A percentile compares a stretch with the other conserved stretches of the same genome.
phyloP scores from a whole-genome alignment of 2,329 filamentous ascomycete species.

The Botrytis fragariae region DNA sequence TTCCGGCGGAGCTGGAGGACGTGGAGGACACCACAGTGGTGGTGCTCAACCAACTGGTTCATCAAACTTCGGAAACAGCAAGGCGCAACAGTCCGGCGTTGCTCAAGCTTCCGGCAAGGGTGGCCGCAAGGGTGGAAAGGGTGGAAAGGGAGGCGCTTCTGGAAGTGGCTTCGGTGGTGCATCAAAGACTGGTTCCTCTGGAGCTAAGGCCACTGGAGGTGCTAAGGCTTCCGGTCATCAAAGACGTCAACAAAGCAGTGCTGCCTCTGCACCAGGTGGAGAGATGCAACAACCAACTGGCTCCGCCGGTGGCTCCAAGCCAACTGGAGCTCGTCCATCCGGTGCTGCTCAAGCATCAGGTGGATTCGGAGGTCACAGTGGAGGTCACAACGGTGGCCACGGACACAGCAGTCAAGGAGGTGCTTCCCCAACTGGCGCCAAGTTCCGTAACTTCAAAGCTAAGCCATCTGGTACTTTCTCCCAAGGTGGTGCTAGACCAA shows the following conservation, averaged over 20 bases:
- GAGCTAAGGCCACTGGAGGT: not conserved
- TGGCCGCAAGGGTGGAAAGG: not conserved
- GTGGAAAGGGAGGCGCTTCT: not conserved
- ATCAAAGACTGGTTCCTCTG: not conserved
- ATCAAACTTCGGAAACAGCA: not conserved
- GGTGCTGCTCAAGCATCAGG: not conserved
- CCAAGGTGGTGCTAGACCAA: not conserved
- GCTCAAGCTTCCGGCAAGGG: not conserved
- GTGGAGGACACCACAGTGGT: not conserved
- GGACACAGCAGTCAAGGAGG: not conserved
- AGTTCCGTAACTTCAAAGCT: not conserved
- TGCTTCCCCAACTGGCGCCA: not conserved
- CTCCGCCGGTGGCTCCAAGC: not conserved
- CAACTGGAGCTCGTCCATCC: not conserved
- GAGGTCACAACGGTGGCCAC: not conserved
- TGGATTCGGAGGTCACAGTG: not conserved
- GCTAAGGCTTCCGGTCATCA: not conserved
- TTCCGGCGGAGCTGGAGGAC: not conserved
- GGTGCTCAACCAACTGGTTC: not conserved
- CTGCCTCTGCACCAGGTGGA: not conserved
- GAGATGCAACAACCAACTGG: not conserved
- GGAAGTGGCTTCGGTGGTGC: not conserved
- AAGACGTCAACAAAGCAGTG: constrained; percentile 11
- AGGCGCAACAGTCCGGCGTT: not conserved
- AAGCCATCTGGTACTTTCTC: not conserved